Base-by-base conservation (phyloP, 73 alveolate genomes). In the Paramecium biaurelia region DNA sequence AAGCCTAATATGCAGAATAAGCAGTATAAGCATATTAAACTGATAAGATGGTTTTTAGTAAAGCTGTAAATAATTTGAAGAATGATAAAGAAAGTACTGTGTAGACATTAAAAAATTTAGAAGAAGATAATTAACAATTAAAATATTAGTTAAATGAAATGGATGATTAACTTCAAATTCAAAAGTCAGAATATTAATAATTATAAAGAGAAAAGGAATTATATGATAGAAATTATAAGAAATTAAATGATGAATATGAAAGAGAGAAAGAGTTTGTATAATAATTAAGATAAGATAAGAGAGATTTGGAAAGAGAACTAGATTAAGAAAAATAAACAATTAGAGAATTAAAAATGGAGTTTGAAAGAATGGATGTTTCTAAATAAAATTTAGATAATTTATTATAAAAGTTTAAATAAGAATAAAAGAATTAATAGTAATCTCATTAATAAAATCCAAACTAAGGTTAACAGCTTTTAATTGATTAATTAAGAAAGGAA, bases 1-100 rank as follows among this genome's bases (percentile, higher is more conserved):
- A 89, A 10, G 94, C 94, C 11, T 24, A 43, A 26, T 70, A 72
- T 37, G 94, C 94, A 7, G 94, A 89, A 43, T 68, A 89, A 70
- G 94, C 70, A 5, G 70, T 89, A 21, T 45, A 68, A 70, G 94
- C 94, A 8, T 89, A 89, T 70, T 32, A 89, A 56, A 70, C 92
- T 12, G 94, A 89, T 72, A 89, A 89, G 21, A 70, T 63, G 70
- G 92, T 70, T 7, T 89, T 89, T 43, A 70, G 85, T 8, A 45
- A 70, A 18, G 76, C 94, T 38, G 92, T 89, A n/a, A 63, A 67
- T 76, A 70, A 72, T 70, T 57, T 89, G 9, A 89, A 82, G 56
- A 59, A 57, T 23, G 94, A 89, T 45, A 89, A 89, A 34, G 94
- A 89, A 24, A 37, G 24, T 20, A 57, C 74, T 9, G 67, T 43